Evolutionary conservation across 1,139 yeast species (phyloP).

Genomic region (Debaryomycetaceae sp.): DNA sequence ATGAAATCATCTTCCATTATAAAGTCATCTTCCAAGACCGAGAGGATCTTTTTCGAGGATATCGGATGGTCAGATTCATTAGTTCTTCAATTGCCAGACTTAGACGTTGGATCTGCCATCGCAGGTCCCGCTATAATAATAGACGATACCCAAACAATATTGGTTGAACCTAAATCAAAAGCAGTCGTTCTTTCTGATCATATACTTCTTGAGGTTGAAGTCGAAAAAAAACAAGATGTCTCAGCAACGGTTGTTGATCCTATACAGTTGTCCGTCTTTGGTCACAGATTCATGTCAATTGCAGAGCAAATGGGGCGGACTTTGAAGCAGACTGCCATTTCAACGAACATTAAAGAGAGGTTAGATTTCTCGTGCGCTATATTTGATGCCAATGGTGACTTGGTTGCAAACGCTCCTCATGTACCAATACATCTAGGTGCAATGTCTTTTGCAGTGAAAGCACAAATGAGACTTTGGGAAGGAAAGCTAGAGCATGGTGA

Average conservation of each 20-base stretch:
- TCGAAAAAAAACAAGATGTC: constrained; percentile 19
- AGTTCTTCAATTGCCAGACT: constrained; percentile 47
- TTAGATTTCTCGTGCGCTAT: constrained; percentile 83
- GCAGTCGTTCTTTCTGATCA: constrained; percentile 58
- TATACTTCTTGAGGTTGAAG: constrained; percentile 40
- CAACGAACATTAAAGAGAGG: constrained; percentile 83
- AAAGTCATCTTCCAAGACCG: constrained; percentile 7
- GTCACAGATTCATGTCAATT: constrained; percentile 82
- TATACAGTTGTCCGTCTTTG: constrained; percentile 70
- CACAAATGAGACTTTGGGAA: constrained; percentile 63
- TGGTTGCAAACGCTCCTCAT: constrained; percentile 85
- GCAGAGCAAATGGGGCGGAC: constrained; percentile 91
- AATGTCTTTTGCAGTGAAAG: constrained; percentile 79
- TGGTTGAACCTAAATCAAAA: constrained; percentile 67
- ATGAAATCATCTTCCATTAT: constrained; percentile 7
- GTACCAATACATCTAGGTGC: constrained; percentile 87
- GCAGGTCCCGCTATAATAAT: constrained; percentile 79
- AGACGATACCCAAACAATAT: constrained; percentile 76
- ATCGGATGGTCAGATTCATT: constrained; percentile 49
- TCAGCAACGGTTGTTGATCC: constrained; percentile 53
- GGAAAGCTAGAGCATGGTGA: constrained; percentile 64
- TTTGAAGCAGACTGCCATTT: constrained; percentile 72
- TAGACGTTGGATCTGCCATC: constrained; percentile 52
- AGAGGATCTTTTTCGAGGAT: constrained; percentile 27
- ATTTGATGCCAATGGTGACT: constrained; percentile 69